Conservation (phyloP, 2,329 filamentous ascomycete species). For the Colletotrichum sidae region DNA sequence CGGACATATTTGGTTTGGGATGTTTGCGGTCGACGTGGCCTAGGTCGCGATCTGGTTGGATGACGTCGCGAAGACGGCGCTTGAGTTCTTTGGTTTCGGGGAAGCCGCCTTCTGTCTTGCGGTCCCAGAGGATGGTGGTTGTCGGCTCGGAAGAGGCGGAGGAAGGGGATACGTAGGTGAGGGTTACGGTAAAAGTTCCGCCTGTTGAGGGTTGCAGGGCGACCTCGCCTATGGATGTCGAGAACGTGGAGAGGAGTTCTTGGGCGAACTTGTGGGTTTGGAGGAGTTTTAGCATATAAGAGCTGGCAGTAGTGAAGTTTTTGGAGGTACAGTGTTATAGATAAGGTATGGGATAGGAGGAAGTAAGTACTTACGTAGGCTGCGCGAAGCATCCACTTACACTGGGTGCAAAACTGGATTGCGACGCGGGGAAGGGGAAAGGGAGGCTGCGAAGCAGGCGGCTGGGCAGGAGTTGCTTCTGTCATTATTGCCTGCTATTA, state of each 20-base stretch:
- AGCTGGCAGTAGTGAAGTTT: constrained; percentile 5
- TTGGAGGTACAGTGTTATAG: constrained; percentile 9
- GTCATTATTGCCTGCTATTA: constrained; percentile 11
- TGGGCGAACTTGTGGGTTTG: constrained; percentile 78
- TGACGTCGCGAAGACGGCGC: constrained; percentile 81
- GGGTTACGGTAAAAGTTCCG: constrained; percentile 82
- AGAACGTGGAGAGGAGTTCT: constrained; percentile 95
- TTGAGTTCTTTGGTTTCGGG: constrained; percentile 95
- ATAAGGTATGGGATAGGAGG: constrained; percentile 1
- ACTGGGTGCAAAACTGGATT: constrained; percentile 95
- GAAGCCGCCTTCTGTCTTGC: constrained; percentile 88
- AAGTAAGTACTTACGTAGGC: constrained; percentile 74
- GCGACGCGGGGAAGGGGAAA: constrained; percentile 75
- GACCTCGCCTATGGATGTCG: constrained; percentile 84
- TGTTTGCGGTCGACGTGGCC: constrained; percentile 81
- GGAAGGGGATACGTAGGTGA: constrained; percentile 52
- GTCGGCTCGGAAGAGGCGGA: constrained; percentile 45
- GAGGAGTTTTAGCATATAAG: constrained; percentile 3
- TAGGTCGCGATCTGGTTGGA: constrained; percentile 81
- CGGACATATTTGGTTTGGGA: constrained; percentile 27
- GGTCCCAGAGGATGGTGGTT: constrained; percentile 82
- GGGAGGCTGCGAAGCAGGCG: constrained; percentile 1
- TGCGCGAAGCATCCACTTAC: constrained; percentile 89
- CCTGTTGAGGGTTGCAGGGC: constrained; percentile 87
- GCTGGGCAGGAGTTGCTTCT: neutral